These are phyloP conservation scores for Xylaria hypoxylon DNA, from an alignment of 2,329 filamentous ascomycete genomes.

Conservation along the genomic window DNA sequence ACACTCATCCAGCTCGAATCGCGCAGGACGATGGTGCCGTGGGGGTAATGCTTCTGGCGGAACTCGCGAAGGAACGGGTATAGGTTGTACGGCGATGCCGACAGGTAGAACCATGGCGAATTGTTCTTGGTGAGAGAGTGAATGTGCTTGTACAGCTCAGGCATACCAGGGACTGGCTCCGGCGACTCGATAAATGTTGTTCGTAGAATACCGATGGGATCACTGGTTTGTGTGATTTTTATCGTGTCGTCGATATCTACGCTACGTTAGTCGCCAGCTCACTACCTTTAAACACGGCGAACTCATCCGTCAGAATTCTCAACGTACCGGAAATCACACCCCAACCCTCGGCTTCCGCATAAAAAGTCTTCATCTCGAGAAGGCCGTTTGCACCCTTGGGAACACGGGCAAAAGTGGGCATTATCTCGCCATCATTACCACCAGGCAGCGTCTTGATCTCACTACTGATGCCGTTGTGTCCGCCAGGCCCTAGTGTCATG, in stretches of 20 bases:
- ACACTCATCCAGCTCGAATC: constrained; percentile 90
- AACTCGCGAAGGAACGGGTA: constrained; percentile 88
- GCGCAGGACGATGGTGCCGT: constrained; percentile 84
- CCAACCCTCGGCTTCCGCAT: constrained; percentile 84
- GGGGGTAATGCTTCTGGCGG: constrained; percentile 75
- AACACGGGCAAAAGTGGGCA: constrained; percentile 63
- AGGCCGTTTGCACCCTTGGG: constrained; percentile 65
- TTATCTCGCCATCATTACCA: constrained; percentile 58
- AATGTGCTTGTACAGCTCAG: constrained; percentile 80
- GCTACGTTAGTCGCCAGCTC: constrained; percentile 35
- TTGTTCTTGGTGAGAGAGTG: constrained; percentile 63
- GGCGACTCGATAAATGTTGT: constrained; percentile 86
- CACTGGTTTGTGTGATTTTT: constrained; percentile 86
- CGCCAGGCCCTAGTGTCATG: constrained; percentile 75
- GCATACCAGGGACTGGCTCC: constrained; percentile 81
- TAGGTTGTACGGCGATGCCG: constrained; percentile 92
- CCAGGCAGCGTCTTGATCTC: constrained; percentile 68
- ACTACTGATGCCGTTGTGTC: constrained; percentile 76
- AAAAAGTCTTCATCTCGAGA: constrained; percentile 75
- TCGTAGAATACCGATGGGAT: constrained; percentile 81
- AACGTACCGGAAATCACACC: constrained; percentile 77
- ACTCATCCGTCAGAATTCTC: background rate
- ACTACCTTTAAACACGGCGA: background rate
- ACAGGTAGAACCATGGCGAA: constrained; percentile 91
- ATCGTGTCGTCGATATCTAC: constrained; percentile 94